Evolutionary conservation across 2,329 filamentous ascomycete genomes (phyloP).

Genomic region (Samsoniella hepiali): DNA sequence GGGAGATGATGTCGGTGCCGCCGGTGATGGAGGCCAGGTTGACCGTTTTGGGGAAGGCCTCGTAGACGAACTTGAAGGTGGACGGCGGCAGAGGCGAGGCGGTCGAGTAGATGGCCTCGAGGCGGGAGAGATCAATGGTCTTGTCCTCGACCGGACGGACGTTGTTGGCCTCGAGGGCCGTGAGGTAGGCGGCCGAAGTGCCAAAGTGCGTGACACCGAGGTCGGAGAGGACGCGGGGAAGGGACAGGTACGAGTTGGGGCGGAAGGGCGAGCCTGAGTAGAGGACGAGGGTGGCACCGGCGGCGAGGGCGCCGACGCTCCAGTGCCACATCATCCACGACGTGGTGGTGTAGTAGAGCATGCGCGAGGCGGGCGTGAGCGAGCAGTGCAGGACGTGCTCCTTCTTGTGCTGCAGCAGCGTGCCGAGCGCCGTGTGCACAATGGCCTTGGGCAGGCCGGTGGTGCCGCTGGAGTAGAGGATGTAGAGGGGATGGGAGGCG

Average conservation of each 20-base stretch:
- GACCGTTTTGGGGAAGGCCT: constrained; percentile 72
- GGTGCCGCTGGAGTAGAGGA: constrained; percentile 90
- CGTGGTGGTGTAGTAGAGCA: constrained; percentile 93
- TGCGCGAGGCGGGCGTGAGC: constrained; percentile 65
- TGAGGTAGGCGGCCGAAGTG: constrained; percentile 91
- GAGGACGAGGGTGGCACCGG: constrained; percentile 77
- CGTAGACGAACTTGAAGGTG: constrained; percentile 87
- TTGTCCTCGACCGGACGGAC: constrained; percentile 54
- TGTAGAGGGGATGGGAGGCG: constrained; percentile 86
- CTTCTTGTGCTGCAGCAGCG: constrained; percentile 94
- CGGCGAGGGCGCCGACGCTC: constrained; percentile 81
- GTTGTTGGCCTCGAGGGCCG: constrained; percentile 77
- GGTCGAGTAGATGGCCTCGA: constrained; percentile 90
- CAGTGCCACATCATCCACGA: constrained; percentile 99
- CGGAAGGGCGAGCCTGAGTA: constrained; percentile 93
- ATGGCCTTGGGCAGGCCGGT: constrained; percentile 89
- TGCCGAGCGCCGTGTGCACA: constrained; percentile 85
- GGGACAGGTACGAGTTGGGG: constrained; percentile 72
- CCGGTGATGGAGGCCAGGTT: constrained; percentile 93
- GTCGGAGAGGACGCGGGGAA: constrained; percentile 78
- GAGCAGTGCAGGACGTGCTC: constrained; percentile 88
- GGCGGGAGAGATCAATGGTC: constrained; percentile 55
- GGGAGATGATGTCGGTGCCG: constrained; percentile 92
- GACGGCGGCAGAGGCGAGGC: constrained; percentile 89
- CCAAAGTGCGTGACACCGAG: constrained; percentile 88